phyloP scores from a whole-genome alignment of 441 rosid genomes.

The Brassica hybrid region DNA sequence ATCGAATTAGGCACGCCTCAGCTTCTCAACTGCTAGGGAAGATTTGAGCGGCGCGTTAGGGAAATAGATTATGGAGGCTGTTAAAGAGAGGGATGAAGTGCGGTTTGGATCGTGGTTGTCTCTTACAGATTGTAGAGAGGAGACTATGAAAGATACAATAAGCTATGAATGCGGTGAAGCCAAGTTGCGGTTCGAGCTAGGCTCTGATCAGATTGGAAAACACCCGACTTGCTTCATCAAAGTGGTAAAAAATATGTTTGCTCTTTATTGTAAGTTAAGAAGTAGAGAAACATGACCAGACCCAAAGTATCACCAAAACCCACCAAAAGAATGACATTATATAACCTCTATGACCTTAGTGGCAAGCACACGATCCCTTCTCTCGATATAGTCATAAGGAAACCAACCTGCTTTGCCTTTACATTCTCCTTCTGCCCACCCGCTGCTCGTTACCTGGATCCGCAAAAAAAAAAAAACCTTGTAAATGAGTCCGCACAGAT shows the following conservation, averaged over 20 bases:
- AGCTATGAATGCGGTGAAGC: not conserved
- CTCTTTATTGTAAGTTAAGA: not conserved
- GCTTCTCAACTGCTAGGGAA: no score
- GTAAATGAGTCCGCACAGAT: no score
- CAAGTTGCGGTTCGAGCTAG: not conserved
- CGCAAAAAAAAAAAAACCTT: no score
- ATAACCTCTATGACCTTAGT: constrained; percentile 12
- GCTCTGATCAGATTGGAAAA: not conserved
- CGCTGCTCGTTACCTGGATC: constrained; percentile 74
- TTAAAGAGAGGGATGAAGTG: no score
- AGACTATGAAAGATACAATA: no score
- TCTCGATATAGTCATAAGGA: constrained; percentile 75
- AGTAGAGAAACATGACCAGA: not conserved
- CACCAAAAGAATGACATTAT: not conserved
- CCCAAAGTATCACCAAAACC: not conserved
- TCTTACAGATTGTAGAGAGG: no score
- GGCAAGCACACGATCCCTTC: constrained; percentile 90
- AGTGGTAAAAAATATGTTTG: no score
- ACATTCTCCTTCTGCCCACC: constrained; percentile 98
- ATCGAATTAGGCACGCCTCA: no score
- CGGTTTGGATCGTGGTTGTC: not conserved
- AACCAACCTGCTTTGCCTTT: constrained; percentile 95
- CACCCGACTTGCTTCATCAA: not conserved
- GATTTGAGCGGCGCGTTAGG: no score
- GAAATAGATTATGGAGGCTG: no score